Conservation (phyloP, 78 protist species). For the Chrysochromulina tobinii region DNA sequence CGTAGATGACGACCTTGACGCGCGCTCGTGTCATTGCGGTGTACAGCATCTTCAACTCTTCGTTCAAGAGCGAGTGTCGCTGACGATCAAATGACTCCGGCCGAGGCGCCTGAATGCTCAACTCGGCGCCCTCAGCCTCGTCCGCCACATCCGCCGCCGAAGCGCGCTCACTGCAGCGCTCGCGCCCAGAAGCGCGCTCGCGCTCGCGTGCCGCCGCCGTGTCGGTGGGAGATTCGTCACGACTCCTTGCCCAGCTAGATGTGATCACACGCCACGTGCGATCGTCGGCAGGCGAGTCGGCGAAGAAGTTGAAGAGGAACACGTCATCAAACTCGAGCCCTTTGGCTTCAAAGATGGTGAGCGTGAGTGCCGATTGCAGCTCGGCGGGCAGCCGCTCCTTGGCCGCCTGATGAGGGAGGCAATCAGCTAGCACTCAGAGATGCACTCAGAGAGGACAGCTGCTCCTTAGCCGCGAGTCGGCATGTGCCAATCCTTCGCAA, state of each 20-base stretch:
- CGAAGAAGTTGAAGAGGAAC: conserved; percentile 55
- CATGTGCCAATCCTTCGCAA: too few species aligned
- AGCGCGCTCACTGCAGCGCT: not conserved
- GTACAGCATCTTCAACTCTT: conserved; percentile 51
- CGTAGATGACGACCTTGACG: conserved; percentile 30
- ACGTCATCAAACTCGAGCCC: conserved; percentile 56
- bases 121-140: too few species aligned
- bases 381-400: conserved; percentile 11
- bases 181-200: too few species aligned
- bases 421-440: too few species aligned
- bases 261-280: conserved; percentile 29
- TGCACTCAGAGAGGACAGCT: too few species aligned
- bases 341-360: conserved; percentile 56
- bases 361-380: conserved; percentile 11
- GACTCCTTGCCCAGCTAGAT: not conserved
- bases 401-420: not conserved
- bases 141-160: not conserved
- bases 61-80: not conserved
- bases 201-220: too few species aligned
- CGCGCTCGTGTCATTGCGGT: conserved; percentile 45
- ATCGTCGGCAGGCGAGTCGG: conserved; percentile 26
- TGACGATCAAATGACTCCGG: conserved; percentile 4
- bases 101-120: not conserved
- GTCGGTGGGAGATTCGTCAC: too few species aligned
- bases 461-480: too few species aligned